Evolutionary conservation across 768 basidiomycete species (phyloP), one percentile per base, ranked within the genome.

Genomic region (Dentipellis fragilis): DNA sequence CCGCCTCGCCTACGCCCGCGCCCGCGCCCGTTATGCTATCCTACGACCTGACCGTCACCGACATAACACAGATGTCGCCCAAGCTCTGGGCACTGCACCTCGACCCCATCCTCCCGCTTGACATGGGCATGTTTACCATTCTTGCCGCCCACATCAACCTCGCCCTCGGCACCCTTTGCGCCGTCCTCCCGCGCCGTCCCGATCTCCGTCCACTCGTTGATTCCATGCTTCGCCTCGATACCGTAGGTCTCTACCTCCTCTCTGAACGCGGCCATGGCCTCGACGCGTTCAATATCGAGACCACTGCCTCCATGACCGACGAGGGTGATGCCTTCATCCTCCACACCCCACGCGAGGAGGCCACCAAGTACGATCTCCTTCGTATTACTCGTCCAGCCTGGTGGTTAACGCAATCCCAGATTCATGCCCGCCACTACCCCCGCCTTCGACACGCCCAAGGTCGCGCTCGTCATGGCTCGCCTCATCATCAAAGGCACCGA

Each of bases 361-460:
- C 80, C 35, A 74, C 78, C 47, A 83, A 83, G 80, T 81, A 62
- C 56, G 75, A n/a, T n/a, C n/a, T n/a, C n/a, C n/a, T n/a, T n/a
- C n/a, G n/a, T n/a, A n/a, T 57, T 52, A 48, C 47, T 34, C 60
- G 51, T 51, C n/a, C n/a, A n/a, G n/a, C n/a, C n/a, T n/a, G n/a
- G 14, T 49, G 36, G 34, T n/a, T n/a, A n/a, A n/a, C n/a, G n/a
- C n/a, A n/a, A n/a, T n/a, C 51, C 34, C 56, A 81, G 81, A 59
- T 81, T 80, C 60, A 81, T 83, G 80, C 80, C 80, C 9, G 74
- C 79, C 21, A 76, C 81, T 3, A 77, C 76, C 10, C 80, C 80
- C 1, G 63, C 69, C 7, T 80, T 79, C 60, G 74, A 75, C 5
- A 70, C 80, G n/a, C 69, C 78, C 1, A 81, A 80, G 57, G 70